Percentiles rank a stretch among this genome's conserved stretches.
Evolutionary conservation across 1,139 yeast species (phyloP).

Genomic region (Debaryomyces sp.): DNA sequence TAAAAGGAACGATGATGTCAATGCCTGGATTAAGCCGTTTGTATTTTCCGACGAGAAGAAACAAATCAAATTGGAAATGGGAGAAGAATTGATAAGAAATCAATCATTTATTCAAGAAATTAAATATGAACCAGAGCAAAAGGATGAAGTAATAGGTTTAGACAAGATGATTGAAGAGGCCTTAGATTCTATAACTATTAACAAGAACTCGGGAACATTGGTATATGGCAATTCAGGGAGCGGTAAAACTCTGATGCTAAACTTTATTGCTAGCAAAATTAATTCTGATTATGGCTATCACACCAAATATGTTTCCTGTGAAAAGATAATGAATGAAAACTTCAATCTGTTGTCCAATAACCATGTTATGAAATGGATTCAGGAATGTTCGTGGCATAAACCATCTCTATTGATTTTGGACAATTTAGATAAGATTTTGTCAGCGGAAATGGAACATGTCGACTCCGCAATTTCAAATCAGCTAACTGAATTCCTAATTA

Average conservation of each 20-base stretch:
- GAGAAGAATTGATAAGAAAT: constrained; percentile 55
- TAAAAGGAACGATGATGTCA: constrained; percentile 44
- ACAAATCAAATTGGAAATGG: constrained; percentile 47
- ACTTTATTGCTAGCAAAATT: constrained; percentile 43
- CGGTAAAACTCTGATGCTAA: constrained; percentile 68
- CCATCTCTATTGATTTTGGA: constrained; percentile 80
- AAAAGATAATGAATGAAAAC: constrained; percentile 56
- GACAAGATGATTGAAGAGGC: constrained; percentile 49
- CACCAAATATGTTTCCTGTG: constrained; percentile 53
- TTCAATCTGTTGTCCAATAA: constrained; percentile 46
- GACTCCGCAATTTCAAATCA: constrained; percentile 65
- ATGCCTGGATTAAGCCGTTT: constrained; percentile 48
- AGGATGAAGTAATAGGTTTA: constrained; percentile 56
- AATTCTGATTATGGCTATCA: constrained; percentile 40
- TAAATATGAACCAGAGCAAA: constrained; percentile 6
- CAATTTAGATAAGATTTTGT: constrained; percentile 74
- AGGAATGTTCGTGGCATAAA: constrained; percentile 74
- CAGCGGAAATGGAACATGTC: constrained; percentile 72
- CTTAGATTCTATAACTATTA: constrained; percentile 45
- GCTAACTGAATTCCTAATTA: constrained; percentile 49
- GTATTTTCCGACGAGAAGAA: constrained; percentile 23
- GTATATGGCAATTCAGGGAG: constrained; percentile 78
- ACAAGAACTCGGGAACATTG: constrained; percentile 55
- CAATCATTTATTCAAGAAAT: constrained; percentile 46
- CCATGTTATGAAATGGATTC: constrained; percentile 53